These are phyloP conservation scores for Phytophthora syringae DNA, from an alignment of 352 stramenopile genomes.

Conservation along the genomic window DNA sequence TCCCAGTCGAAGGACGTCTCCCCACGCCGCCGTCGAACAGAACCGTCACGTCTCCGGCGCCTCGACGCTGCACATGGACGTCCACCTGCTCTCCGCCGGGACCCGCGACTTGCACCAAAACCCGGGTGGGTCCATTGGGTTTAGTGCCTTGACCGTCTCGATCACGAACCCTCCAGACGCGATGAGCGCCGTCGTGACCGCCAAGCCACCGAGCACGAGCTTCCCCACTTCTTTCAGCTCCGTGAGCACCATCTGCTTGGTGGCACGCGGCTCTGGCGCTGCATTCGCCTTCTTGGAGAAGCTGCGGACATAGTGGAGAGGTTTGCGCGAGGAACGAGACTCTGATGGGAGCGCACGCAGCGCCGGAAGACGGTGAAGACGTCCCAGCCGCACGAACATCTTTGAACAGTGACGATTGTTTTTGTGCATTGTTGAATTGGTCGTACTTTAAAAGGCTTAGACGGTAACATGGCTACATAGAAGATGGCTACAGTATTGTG, in stretches of 20 bases:
- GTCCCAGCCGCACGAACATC: conserved; percentile 33
- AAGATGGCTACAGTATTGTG: neutral
- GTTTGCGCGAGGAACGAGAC: neutral
- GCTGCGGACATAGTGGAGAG: neutral
- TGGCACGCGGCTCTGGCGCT: conserved; percentile 20
- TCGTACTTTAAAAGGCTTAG: neutral
- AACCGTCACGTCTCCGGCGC: conserved; percentile 61
- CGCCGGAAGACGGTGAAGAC: neutral
- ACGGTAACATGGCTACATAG: neutral
- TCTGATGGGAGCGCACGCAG: conserved; percentile 2
- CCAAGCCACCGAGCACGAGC: conserved; percentile 60
- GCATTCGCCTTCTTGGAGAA: conserved; percentile 36
- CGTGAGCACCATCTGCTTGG: conserved; percentile 50
- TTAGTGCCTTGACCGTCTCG: conserved; percentile 68
- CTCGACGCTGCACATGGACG: conserved; percentile 62
- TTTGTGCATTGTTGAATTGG: neutral
- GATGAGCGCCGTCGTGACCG: conserved; percentile 48
- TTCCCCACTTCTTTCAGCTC: conserved; percentile 73
- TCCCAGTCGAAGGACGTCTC: conserved; percentile 89
- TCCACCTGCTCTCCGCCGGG: conserved; percentile 43
- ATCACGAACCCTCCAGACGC: conserved; percentile 70
- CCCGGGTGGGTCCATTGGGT: conserved; percentile 57
- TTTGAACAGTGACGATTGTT: neutral
- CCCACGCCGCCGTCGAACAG: conserved; percentile 77
- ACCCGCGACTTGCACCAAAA: conserved; percentile 51